A percentile compares a stretch with the other conserved stretches of the same genome.
Evolutionary conservation across 441 rosid genomes (phyloP).

Genomic region (Syzygium syzygioides): DNA sequence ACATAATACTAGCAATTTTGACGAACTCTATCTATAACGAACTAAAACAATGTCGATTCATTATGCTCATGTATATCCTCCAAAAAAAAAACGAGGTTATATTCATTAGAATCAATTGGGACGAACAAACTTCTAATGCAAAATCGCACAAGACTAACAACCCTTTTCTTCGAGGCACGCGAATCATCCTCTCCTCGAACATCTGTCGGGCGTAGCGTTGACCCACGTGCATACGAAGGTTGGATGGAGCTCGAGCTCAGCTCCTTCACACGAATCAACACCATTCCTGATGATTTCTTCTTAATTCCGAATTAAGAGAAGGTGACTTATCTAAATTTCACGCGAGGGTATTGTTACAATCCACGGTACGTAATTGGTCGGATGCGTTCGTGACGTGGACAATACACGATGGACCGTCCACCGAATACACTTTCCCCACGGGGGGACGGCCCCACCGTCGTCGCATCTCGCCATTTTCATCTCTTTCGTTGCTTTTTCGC

Average conservation of each 20-base stretch:
- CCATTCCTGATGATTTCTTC: neutral
- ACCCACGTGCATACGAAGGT: no score
- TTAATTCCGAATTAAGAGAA: neutral
- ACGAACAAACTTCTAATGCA: rapidly evolving
- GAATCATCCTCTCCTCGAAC: neutral
- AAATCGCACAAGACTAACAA: neutral
- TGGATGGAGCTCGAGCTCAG: neutral
- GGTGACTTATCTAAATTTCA: neutral
- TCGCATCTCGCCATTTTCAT: neutral
- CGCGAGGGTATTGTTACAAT: neutral
- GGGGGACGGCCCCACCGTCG: neutral
- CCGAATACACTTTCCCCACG: neutral
- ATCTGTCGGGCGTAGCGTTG: no score
- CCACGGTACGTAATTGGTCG: neutral
- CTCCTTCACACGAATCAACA: neutral
- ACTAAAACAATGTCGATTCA: neutral
- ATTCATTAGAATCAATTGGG: neutral
- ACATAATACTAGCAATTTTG: no score
- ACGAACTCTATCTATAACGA: neutral
- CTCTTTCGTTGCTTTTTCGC: neutral
- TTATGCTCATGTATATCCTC: neutral
- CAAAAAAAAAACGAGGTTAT: neutral
- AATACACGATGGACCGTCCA: neutral
- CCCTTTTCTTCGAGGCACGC: neutral
- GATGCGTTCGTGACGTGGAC: neutral